These are phyloP conservation scores for Apiotrichum porosum DNA, from an alignment of 1,284 basidiomycete species.

Conservation along the genomic window DNA sequence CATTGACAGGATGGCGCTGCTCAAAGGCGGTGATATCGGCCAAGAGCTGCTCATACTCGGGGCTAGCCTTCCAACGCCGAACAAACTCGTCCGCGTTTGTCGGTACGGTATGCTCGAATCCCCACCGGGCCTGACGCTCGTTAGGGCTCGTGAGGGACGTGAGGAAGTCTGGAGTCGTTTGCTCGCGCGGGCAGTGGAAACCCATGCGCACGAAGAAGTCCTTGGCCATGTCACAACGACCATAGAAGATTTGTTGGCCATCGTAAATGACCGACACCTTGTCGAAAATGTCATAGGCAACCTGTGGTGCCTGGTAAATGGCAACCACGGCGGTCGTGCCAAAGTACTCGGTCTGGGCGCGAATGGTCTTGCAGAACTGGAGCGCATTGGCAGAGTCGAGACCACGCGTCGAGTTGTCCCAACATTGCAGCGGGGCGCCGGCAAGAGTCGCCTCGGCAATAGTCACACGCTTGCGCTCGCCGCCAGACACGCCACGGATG, in stretches of 20 bases:
- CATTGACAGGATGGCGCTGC: constrained; percentile 43
- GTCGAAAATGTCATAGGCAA: constrained; percentile 58
- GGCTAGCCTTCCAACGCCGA: constrained; percentile 39
- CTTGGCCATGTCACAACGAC: constrained; percentile 65
- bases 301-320: constrained; percentile 53
- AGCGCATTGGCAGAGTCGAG: constrained; percentile 55
- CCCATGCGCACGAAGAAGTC: constrained; percentile 73
- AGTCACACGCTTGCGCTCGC: constrained; percentile 55
- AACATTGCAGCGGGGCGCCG: constrained; percentile 46
- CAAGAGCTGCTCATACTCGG: constrained; percentile 40
- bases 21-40: constrained; percentile 46
- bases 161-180: constrained; percentile 58
- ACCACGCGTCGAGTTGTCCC: constrained; percentile 54
- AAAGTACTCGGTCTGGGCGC: constrained; percentile 51
- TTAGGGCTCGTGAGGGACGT: constrained; percentile 58
- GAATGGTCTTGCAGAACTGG: constrained; percentile 54
- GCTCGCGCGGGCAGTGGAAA: constrained; percentile 55
- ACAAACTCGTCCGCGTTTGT: constrained; percentile 60
- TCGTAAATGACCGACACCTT: constrained; percentile 71
- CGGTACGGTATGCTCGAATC: constrained; percentile 54
- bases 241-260: constrained; percentile 78
- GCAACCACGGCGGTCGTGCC: constrained; percentile 45
- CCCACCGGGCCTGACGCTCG: constrained; percentile 56
- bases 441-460: constrained; percentile 51
- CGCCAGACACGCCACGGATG: constrained; percentile 54